Evolutionary conservation across 345 rosid species (phyloP), one percentile per base, ranked within the genome.

Genomic region (Syzygium aromaticum): DNA sequence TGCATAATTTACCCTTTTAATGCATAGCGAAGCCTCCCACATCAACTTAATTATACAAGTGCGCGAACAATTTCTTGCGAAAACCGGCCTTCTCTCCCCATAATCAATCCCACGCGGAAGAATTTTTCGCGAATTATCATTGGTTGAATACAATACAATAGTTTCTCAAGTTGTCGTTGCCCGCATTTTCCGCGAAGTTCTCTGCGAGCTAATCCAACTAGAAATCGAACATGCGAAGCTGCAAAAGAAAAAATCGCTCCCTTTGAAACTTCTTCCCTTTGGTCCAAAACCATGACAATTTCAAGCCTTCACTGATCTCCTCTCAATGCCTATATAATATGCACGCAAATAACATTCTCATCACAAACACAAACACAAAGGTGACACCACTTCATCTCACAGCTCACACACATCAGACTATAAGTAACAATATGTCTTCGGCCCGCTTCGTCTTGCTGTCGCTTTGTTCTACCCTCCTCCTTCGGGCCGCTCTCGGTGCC

Each of bases 381-480:
- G 63, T 23, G 28, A 25, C 28, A 25, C 63, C 5, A 57, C 63
- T 57, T 25, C 63, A 10, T 11, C 63, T 57, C 33, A 61, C 67
- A 61, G 67, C 30, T 27, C 64, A 27, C 13, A 27, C 30, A 27
- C 27, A 12, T 61, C 67, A 61, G 11, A 27, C 67, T 12, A 11
- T 15, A 8, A 64, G 77, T 15, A 3, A 7, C 21, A 13, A 14
- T 7, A 91, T 93, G 92, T 84, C 90, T 87, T 78, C 89, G 49
- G 86, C 52, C 21, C 67, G 56, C 78, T 23, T 87, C 64, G 38
- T 57, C 54, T 52, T 80, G 49, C 84, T 89, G 27, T 78, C 16
- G 57, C 54, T 87, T 6, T 9, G 85, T 51, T 87, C 89, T 22
- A 83, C 90, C 67, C 87, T 91, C 43, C 85, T 91, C 88, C 77